These are phyloP conservation scores for Scheffersomyces lignicola DNA, from an alignment of 1,139 yeast species.

Conservation along the genomic window DNA sequence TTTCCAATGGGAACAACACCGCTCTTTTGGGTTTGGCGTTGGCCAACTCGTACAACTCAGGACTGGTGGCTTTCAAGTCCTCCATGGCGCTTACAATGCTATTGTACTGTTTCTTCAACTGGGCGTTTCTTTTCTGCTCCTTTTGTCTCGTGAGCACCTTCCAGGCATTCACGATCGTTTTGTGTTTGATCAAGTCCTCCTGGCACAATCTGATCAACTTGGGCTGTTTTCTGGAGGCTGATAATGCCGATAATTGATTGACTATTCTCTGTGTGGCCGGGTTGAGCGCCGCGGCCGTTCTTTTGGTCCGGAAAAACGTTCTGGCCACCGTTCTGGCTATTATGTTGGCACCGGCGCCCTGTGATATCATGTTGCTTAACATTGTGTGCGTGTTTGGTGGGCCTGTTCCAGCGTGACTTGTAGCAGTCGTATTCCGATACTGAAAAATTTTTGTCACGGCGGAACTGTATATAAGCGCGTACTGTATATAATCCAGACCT, in stretches of 20 bases:
- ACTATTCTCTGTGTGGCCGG: conserved; percentile 67
- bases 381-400: background rate
- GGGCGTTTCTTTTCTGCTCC: conserved; percentile 41
- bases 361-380: background rate
- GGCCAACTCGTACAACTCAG: conserved; percentile 54
- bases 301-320: conserved; percentile 39
- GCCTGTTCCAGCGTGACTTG: too few relatives aligned
- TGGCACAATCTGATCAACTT: conserved; percentile 68
- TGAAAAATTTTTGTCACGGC: conserved; percentile 4
- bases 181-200: conserved; percentile 86
- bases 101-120: conserved; percentile 61
- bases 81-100: conserved; percentile 74
- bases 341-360: background rate
- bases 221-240: conserved; percentile 89
- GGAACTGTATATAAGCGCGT: background rate
- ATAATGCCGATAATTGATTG: conserved; percentile 78
- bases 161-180: conserved; percentile 87
- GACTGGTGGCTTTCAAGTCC: conserved; percentile 53
- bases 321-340: conserved; percentile 9
- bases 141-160: conserved; percentile 54
- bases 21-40: conserved; percentile 21
- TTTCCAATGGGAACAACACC: conserved; percentile 61
- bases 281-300: conserved; percentile 34
- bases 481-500: too few relatives aligned
- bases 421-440: background rate